Base-by-base conservation (phyloP, 441 rosid genomes). In the Pelargonium cotyledonis region DNA sequence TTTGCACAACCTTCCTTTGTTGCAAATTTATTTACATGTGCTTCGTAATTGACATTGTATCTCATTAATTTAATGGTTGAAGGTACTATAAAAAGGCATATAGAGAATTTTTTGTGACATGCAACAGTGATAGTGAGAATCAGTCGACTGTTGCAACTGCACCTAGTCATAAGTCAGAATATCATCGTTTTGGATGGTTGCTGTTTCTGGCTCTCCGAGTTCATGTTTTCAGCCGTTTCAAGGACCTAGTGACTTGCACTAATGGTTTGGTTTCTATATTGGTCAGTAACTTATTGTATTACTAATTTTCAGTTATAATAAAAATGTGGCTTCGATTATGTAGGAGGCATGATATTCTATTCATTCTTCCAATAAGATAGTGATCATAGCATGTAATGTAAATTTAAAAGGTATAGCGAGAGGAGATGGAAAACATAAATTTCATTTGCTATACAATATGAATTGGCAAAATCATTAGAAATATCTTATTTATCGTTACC, bases 181-280 rank as follows among this genome's bases (percentile, higher is more conserved):
- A 83, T 73, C 84, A 86, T 73, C 96, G 88, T 18, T 91, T 94
- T 72, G 99, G 97, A 72, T 94, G 99, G 99, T 65, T 91, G 76
- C 83, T 91, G 74, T 91, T 94, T 83, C 76, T 91, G 86, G 95
- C 91, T 7, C 95, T 94, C 63, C 92, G 99, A 49, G 80, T 83
- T 53, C 93, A 89, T 74, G 93, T 88, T 18, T 88, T 89, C 75
- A 79, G 96, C 76, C 84, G 90, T 31, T 87, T 85, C 80, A 89
- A 85, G 80, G 97, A 94, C 77, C 85, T 94, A 40, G 91, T 89
- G 77, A 88, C 95, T 51, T 88, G 95, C 81, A 80, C 86, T 35
- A 91, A 88, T 79, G 97, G 96, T 69, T 75, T 91, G 80, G 89
- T 90, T 67, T 89, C 96, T 69, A 78, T 91, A 73, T 77, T 89